Percentiles rank a stretch among this genome's conserved stretches.
These are phyloP conservation scores for Yueomyces sp. DNA, from an alignment of 805 yeast genomes.

Conservation along the genomic window DNA sequence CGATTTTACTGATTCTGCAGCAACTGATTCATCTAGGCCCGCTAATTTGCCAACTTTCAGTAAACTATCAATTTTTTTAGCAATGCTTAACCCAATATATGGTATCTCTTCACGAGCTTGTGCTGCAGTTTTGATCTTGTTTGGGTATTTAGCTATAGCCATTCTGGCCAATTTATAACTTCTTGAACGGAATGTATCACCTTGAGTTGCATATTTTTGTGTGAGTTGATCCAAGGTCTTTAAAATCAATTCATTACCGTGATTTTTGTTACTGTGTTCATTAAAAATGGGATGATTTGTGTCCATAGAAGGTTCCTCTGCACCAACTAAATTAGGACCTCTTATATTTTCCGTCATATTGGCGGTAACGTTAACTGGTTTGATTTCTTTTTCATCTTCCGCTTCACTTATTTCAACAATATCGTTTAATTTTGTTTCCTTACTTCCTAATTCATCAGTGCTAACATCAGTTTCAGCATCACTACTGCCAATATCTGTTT, in stretches of 20 bases:
- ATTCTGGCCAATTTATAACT: constrained; percentile 17
- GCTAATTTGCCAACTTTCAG: constrained; percentile 14
- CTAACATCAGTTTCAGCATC: neutral
- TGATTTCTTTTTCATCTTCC: neutral
- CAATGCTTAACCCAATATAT: constrained; percentile 19
- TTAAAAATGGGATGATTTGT: neutral
- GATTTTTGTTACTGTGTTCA: neutral
- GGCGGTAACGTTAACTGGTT: no score
- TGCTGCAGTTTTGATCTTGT: constrained; percentile 13
- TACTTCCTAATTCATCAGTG: neutral
- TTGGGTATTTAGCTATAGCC: constrained; percentile 10
- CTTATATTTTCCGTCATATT: neutral
- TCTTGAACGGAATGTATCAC: constrained; percentile 18
- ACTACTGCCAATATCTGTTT: neutral
- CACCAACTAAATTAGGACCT: neutral
- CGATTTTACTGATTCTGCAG: constrained; percentile 7
- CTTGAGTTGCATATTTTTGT: constrained; percentile 13
- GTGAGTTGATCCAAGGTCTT: constrained; percentile 9
- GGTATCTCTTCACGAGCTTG: constrained; percentile 14
- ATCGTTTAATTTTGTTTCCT: neutral
- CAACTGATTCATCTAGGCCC: constrained; percentile 9
- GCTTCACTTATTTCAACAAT: neutral
- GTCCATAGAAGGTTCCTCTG: neutral
- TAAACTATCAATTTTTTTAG: constrained; percentile 17
- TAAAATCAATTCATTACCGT: constrained; percentile 9